Base-by-base conservation (phyloP, 257 asterid genomes). In the Schizonepeta tenuifolia region DNA sequence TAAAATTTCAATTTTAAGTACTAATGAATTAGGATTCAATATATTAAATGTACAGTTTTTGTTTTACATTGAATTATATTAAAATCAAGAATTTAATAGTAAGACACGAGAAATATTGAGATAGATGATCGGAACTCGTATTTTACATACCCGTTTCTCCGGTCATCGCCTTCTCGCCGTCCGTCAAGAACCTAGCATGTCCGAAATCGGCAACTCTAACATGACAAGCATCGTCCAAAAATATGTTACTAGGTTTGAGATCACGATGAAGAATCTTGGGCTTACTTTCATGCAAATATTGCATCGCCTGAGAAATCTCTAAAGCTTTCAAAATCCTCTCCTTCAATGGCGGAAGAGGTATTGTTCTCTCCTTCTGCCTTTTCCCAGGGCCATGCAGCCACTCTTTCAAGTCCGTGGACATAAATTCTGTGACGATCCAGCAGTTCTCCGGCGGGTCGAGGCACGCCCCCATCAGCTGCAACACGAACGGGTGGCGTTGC, bases 301-400 rank as follows among this genome's bases (percentile, higher is more conserved):
- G 97, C 96, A 89, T 87, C n/a, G 92, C 97, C 35, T 89, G 97
- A 2, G 89, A 72, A 44, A 91, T 84, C 83, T 91, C 91, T 9
- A 85, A 5, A 8, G 91, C 97, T 77, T 79, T 87, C 2, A 21
- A 73, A 46, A 91, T 7, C 59, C 97, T 82, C 6, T 86, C 90
- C 76, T 78, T 71, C 41, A 89, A 65, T 2, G 86, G 78, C 0
- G 90, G 91, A 20, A 89, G 83, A 1, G 92, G 86, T 31, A 56
- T 1, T 0, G 13, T 55, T 71, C 97, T 79, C 28, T 91, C 86
- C 75, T 74, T 81, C 1, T 71, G 72, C 53, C 96, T 78, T 5
- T 75, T 87, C 1, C 89, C 91, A 0, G 89, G 89, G 15, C 96
- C 96, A n/a, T 91, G 97, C 0, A 89, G 78, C 92, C 94, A 91